These are phyloP conservation scores for Musa troglodytarum DNA, from an alignment of 176 grass and related monocot genomes.

Conservation along the genomic window DNA sequence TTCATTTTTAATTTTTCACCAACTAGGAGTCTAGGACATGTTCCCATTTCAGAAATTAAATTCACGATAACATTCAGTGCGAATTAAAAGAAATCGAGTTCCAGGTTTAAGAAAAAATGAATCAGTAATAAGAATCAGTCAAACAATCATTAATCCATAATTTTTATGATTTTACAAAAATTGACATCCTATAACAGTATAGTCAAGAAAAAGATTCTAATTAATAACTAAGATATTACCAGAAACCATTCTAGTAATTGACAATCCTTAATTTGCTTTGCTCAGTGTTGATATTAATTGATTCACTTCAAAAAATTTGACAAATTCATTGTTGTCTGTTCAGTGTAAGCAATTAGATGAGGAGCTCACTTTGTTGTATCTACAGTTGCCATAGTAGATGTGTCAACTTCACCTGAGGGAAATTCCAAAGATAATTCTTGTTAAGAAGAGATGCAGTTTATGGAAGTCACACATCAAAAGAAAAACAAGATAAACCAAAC, in stretches of 20 bases:
- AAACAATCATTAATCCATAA: background rate
- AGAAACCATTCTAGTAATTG: no score
- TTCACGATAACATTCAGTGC: background rate
- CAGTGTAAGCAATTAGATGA: background rate
- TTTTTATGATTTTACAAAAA: background rate
- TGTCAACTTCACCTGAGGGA: conserved; percentile 46
- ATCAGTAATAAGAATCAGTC: background rate
- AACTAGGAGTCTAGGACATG: no score
- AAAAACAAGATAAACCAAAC: conserved; percentile 7
- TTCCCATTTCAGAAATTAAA: background rate
- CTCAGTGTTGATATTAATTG: background rate
- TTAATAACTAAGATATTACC: background rate
- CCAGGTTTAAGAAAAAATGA: background rate
- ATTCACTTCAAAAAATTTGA: background rate
- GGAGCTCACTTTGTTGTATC: conserved; percentile 83
- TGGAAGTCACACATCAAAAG: background rate
- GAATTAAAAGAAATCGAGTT: background rate
- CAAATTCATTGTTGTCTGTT: background rate
- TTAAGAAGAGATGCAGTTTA: conserved; percentile 27
- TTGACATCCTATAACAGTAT: background rate
- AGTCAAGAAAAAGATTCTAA: background rate
- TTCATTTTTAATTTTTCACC: background rate
- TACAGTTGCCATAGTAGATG: conserved; percentile 47
- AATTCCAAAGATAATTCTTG: conserved; percentile 21
- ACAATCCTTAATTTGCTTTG: no score